Conservation (phyloP, 495 filamentous ascomycete genomes). For the Neurospora cerealis region DNA sequence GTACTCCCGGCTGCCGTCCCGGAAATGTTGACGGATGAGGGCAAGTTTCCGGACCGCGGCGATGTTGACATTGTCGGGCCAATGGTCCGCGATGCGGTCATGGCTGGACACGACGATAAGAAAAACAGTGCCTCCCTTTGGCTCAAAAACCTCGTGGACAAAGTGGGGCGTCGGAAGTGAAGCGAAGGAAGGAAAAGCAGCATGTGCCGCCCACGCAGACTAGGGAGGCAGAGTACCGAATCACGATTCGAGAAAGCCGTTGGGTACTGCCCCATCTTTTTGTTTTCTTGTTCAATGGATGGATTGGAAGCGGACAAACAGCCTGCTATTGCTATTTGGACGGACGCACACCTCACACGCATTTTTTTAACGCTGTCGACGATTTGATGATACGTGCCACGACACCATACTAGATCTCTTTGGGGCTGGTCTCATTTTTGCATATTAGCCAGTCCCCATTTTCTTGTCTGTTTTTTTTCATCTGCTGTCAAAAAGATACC, state of each 20-base stretch:
- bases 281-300: not conserved
- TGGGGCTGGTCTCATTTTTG: not conserved
- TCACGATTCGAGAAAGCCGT: not conserved
- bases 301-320: not conserved
- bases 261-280: not conserved
- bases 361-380: not conserved
- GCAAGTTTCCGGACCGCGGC: constrained; percentile 78
- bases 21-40: constrained; percentile 49
- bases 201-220: not conserved
- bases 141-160: constrained; percentile 34
- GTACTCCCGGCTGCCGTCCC: constrained; percentile 33
- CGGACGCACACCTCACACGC: not conserved
- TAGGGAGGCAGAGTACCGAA: not conserved
- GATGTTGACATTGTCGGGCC: constrained; percentile 90
- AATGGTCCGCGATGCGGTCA: constrained; percentile 58
- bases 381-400: not conserved
- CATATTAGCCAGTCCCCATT: not conserved
- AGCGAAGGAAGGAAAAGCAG: not conserved
- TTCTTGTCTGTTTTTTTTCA: not conserved
- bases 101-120: constrained; percentile 30
- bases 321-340: not conserved
- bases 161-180: constrained; percentile 32
- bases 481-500: constrained; percentile 13
- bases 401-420: not conserved
- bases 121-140: constrained; percentile 30